Base-by-base conservation (phyloP, 352 stramenopile genomes). In the Phytophthora nicotianae region DNA sequence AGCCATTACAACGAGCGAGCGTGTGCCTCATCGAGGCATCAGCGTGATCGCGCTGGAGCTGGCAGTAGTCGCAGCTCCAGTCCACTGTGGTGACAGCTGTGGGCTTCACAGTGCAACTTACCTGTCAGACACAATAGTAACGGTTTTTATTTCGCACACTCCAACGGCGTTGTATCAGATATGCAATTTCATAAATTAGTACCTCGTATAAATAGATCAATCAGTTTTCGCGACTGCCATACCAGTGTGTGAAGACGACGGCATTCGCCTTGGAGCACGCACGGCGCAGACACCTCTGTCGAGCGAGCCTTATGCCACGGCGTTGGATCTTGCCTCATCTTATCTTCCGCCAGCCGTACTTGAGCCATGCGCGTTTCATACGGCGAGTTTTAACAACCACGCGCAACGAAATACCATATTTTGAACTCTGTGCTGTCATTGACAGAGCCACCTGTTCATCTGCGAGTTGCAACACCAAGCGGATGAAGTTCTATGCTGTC, bases 11-110 rank as follows among this genome's bases (percentile, higher is more conserved):
- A 13, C n/a, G 29, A 54, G 58, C 32, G 21, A 26, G 21, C 38
- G 4, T 42, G 29, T 40, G 40, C 47, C 49, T 17, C 47, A 50
- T 52, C 23, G 52, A 67, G 20, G 27, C 46, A n/a, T 38, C 50
- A 43, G 26, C 43, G 32, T 27, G 29, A 38, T 51, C 41, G 42
- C 43, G 43, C 45, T 41, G 53, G 16, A 20, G 26, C 17, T 17
- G 17, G 20, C 33, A 58, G 38, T 60, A 42, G 40, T 29, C 17
- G 47, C 23, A 38, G 16, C 35, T 16, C 27, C 26, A 14, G 38
- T 43, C 63, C 58, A 71, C 63, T 67, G 20, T 71, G 13, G 23
- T 68, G 63, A 72, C 58, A 72, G 10, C 45, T 53, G 63, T 67
- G 57, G 63, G 32, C 49, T 51, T 38, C 24, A n/a, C 11, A 10